Evolutionary conservation across 1,284 basidiomycete genomes (phyloP), one percentile per base, ranked within the genome.

Genomic region (Apiotrichum laibachii): DNA sequence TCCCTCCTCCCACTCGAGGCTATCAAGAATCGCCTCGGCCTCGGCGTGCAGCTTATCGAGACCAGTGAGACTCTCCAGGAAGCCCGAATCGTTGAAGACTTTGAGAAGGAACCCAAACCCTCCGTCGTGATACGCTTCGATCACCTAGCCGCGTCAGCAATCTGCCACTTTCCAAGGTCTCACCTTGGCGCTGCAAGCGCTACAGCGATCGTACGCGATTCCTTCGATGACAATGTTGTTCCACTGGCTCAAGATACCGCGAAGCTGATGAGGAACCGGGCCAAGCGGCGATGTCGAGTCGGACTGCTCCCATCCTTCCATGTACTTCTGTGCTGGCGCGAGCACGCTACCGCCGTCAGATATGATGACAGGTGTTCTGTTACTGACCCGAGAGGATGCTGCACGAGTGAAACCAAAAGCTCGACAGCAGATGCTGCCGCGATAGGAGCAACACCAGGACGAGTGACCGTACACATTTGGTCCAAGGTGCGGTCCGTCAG

Each of bases 381-480:
- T 11, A 78, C 84, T 55, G 72, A 92, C 92, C 90, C 89, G 21
- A 86, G 81, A 0, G 91, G 90, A 79, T 98, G 94, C 70, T 98
- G 94, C 21, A 98, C 67, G 0, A 96, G 78, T 0, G 92, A 91
- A 0, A 92, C 87, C 39, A 99, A 84, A 9, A 99, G 81, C 72
- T 99, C 96, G 0, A 98, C 94, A 0, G 92, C 92, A 0, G 88
- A 89, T 0, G 93, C 88, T 0, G 89, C 86, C 0, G 95, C 95
- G 45, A 98, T 93, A 0, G 91, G 86, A 0, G 94, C 96, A 0
- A 98, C 82, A 0, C 95, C 95, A 0, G 96, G 95, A n/a, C 96
- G 81, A 0, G 95, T 97, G 15, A 99, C 96, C 0, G 96, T 99
- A 72, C 96, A 99, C 95, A 98, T 98, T 74, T 99, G 95, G 74